A percentile compares a stretch with the other conserved stretches of the same genome.
These are phyloP conservation scores for Meredithiella fracta DNA, from an alignment of 2,329 filamentous ascomycete species.

Conservation along the genomic window DNA sequence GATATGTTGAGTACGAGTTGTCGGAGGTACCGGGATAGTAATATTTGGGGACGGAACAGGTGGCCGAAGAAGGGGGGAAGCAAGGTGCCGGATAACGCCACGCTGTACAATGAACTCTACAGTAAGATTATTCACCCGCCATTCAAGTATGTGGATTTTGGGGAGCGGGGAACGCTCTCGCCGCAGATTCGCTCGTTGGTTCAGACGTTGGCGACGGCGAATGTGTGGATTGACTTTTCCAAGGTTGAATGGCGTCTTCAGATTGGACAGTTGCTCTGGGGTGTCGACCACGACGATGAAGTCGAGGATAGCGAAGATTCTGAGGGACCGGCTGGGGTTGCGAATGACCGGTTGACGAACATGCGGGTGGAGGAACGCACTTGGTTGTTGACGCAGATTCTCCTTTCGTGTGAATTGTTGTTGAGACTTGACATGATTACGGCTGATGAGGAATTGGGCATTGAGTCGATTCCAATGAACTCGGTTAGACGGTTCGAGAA, in stretches of 20 bases:
- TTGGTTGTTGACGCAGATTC: slow-evolving; percentile 49
- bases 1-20: slow-evolving; percentile 42
- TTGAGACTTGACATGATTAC: slow-evolving; percentile 47
- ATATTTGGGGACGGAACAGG: slow-evolving; percentile 31
- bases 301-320: slow-evolving; percentile 37
- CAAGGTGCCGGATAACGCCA: slow-evolving; percentile 20
- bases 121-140: slow-evolving; percentile 41
- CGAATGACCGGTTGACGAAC: slow-evolving; percentile 20
- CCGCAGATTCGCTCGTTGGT: slow-evolving; percentile 55
- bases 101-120: slow-evolving; percentile 48
- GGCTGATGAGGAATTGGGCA: slow-evolving; percentile 39
- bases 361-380: slow-evolving; percentile 46
- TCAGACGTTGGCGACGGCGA: slow-evolving; percentile 45
- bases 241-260: slow-evolving; percentile 60
- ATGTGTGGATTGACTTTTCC: slow-evolving; percentile 60
- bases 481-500: slow-evolving; percentile 46
- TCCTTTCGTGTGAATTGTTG: slow-evolving; percentile 49
- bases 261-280: slow-evolving; percentile 57
- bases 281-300: slow-evolving; percentile 33
- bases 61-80: slow-evolving; percentile 6
- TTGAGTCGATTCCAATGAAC: slow-evolving; percentile 34
- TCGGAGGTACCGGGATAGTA: slow-evolving; percentile 36
- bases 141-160: slow-evolving; percentile 37
- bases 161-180: slow-evolving; percentile 45
- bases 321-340: slow-evolving; percentile 18